Base-by-base conservation (phyloP, 768 basidiomycete genomes). In the Pulveroboletus sp. region DNA sequence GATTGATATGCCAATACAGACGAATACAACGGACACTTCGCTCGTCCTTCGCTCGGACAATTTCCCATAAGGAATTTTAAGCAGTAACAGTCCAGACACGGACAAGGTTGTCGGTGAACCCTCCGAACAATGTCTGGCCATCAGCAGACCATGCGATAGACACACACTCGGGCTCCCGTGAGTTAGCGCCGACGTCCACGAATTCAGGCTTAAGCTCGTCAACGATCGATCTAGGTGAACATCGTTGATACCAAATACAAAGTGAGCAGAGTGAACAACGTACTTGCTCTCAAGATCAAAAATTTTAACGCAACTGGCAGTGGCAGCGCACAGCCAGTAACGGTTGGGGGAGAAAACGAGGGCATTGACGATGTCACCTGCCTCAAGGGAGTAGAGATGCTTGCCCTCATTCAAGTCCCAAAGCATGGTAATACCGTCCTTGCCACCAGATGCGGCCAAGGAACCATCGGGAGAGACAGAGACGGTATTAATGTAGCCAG, bases 351-450 rank as follows among this genome's bases (percentile, higher is more conserved):
- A 94, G 82, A 99, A 99, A 69, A 98, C 97, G 59, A 99, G 89
- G 52, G 97, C 94, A 69, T 99, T 97, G 82, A 99, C 94, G 60
- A 94, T 77, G 69, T 99, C 92, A 52, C 94, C 94, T 40, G 97
- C 97, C 72, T 99, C 97, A 51, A 99, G 87, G 45, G 94, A 97
- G 82, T 99, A 99, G 65, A 99, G 85, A 81, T 98, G 97, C 78
- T 97, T 98, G 80, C 94, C 94, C 80, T 98, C 97, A 76, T 97
- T 98, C 64, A 99, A 77, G 71, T 99, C 97, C 97, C 97, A 99
- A 56, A 97, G 87, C 94, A 97, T 97, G 69, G 94, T 97, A 73
- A 97, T 95, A 53, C 94, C 94, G 71, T 99, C 97, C 76, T 98
- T 98, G 64, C 97, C 97, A 67, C 97, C 97, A 41, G 97, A 98